Base-by-base conservation (phyloP, 1,284 basidiomycete genomes). In the Irpex sp. region DNA sequence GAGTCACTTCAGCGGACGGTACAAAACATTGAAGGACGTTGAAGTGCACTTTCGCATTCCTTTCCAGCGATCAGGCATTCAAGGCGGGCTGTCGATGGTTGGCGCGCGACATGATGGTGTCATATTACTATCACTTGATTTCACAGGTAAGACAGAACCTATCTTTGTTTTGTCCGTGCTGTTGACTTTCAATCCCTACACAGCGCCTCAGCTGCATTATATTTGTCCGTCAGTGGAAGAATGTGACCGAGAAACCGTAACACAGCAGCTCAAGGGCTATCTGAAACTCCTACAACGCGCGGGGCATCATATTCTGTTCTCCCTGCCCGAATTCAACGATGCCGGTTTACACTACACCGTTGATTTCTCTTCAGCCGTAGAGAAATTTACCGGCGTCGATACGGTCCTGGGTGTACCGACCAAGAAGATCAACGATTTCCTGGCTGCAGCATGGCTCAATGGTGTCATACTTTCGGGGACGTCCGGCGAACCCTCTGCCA, bases 401-500 rank as follows among this genome's bases (percentile, higher is more conserved):
- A 75, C 76, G 11, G 71, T 82, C 43, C 73, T 75, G 68, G 79
- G 78, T 65, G 70, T 81, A 45, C 60, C 74, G 54, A 72, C 80
- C 43, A 72, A 79, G 44, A 76, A 80, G 66, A 78, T 82, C 75
- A 82, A 82, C 74, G 71, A 69, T 13, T 78, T 78, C 73, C 76
- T 82, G 60, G 75, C 76, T 9, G 76, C 76, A 1, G 62, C 77
- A 22, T 82, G 81, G 81, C 77, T 80, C 65, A 79, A 81, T 66
- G 78, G 80, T 11, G 77, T 78, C 6, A 76, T 79, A 71, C 73
- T 78, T 49, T 75, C 76, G 5, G 69, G 73, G 11, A 44, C 60
- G 11, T 60, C 59, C 22, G 59, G 24, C 24, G 59, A 13, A 13
- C 59, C 59, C 74, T 76, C 65, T 70, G 72, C 74, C 66, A 72